Conservation (phyloP, 495 filamentous ascomycete genomes). For the Choiromyces venosus region DNA sequence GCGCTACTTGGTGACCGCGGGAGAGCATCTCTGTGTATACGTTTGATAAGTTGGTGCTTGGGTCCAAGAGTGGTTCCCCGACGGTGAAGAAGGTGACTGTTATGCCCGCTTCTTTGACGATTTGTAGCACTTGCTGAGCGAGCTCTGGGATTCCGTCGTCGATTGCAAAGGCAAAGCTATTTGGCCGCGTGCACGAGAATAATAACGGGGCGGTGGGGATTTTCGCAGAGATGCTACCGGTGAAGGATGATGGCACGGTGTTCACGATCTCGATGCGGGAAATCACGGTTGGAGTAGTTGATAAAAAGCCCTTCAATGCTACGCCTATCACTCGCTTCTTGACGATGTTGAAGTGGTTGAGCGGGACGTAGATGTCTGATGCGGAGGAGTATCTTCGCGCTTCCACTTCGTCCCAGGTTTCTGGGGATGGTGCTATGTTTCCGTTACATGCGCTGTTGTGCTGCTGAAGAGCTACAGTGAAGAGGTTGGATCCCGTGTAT, state of each 20-base stretch:
- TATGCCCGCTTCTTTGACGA: constrained; percentile 58
- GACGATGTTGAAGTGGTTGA: constrained; percentile 67
- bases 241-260: constrained; percentile 50
- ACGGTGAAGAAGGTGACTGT: constrained; percentile 76
- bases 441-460: constrained; percentile 62
- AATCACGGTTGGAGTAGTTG: constrained; percentile 49
- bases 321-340: constrained; percentile 57
- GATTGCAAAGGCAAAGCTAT: constrained; percentile 74
- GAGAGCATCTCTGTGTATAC: constrained; percentile 61
- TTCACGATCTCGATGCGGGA: constrained; percentile 61
- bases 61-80: constrained; percentile 58
- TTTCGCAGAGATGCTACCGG: constrained; percentile 52
- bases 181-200: constrained; percentile 63
- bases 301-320: constrained; percentile 65
- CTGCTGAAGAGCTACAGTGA: constrained; percentile 66
- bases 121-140: constrained; percentile 60
- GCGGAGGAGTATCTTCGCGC: constrained; percentile 59
- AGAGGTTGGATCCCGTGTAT: constrained; percentile 61
- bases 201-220: constrained; percentile 57
- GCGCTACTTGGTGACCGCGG: constrained; percentile 66
- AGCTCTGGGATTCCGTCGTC: constrained; percentile 65
- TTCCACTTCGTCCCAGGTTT: constrained; percentile 68
- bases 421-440: constrained; percentile 59
- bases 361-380: constrained; percentile 64
- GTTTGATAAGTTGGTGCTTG: constrained; percentile 55